These are phyloP conservation scores for Fusarium xylarioides DNA, from an alignment of 2,329 filamentous ascomycete genomes.

Conservation along the genomic window DNA sequence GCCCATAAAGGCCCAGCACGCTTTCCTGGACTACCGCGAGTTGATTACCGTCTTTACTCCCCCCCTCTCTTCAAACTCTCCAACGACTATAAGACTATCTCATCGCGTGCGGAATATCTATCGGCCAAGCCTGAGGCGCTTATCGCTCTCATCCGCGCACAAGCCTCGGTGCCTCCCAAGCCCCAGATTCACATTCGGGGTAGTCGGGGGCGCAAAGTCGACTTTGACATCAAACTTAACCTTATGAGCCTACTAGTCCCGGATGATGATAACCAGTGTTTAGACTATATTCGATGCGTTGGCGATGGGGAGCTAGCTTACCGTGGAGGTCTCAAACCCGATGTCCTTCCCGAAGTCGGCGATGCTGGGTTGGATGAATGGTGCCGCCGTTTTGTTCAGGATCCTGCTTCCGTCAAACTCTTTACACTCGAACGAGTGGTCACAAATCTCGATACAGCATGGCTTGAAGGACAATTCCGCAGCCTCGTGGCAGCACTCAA, in stretches of 20 bases:
- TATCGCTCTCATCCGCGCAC: slow-evolving; percentile 55
- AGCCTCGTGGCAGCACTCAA: slow-evolving; percentile 59
- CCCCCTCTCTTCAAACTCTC: slow-evolving; percentile 63
- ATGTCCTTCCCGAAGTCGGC: slow-evolving; percentile 54
- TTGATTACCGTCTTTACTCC: slow-evolving; percentile 63
- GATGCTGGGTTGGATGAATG: slow-evolving; percentile 58
- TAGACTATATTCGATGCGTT: slow-evolving; percentile 65
- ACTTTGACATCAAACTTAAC: slow-evolving; percentile 65
- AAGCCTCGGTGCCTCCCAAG: slow-evolving; percentile 64
- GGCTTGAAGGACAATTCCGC: slow-evolving; percentile 64
- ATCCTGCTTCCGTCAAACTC: slow-evolving; percentile 55
- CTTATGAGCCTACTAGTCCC: slow-evolving; percentile 63
- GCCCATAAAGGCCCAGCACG: slow-evolving; percentile 41
- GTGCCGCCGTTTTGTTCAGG: slow-evolving; percentile 58
- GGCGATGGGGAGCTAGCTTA: slow-evolving; percentile 59
- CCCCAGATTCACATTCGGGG: slow-evolving; percentile 61
- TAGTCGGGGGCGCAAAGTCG: slow-evolving; percentile 53
- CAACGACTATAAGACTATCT: slow-evolving; percentile 57
- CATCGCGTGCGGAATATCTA: slow-evolving; percentile 58
- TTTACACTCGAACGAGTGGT: slow-evolving; percentile 63
- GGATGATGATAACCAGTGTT: slow-evolving; percentile 53
- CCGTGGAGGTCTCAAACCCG: slow-evolving; percentile 56
- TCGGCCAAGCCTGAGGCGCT: slow-evolving; percentile 57
- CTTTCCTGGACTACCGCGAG: slow-evolving; percentile 57
- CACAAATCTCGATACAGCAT: slow-evolving; percentile 63